Evolutionary conservation across 768 basidiomycete species (phyloP), one percentile per base, ranked within the genome.

Genomic region (Lactarius sp.): DNA sequence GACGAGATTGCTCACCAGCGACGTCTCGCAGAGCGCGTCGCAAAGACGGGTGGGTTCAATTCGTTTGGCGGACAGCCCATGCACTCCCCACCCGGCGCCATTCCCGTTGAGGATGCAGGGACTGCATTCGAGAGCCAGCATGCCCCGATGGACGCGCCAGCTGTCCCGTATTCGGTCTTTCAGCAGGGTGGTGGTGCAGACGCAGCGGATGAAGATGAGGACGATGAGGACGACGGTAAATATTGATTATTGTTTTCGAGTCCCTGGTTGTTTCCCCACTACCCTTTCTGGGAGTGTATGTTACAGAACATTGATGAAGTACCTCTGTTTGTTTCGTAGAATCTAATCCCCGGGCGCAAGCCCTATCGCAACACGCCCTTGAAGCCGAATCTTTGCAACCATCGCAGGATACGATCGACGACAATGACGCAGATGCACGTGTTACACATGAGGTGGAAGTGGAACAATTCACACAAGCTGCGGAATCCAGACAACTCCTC

Each of bases 1-100:
- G 83, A 82, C 18, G 84, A 85, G 65, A 81, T 76, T 64, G 75
- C 79, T 2, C 80, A 83, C 41, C 79, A 80, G 47, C 80, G 78
- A 64, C 83, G 82, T 56, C 80, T 89, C 22, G 82, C 86, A 27
- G 86, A 84, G 63, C 77, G 75, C 22, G 70, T 84, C 42, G 83
- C 85, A 7, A 82, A 83, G 73, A 84, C 84, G 76, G 88, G 87
- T 16, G 80, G 82, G 66, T 75, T 80, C 75, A 77, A 86, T 68
- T 83, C 86, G 3, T 79, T 86, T 58, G 74, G 77, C 8, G 57
- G 46, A 34, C 56, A 59, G 22, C 37, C 22, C 20, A 6, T 27
- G 50, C 31, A 73, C 76, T 14, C 77, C 70, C 34, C 73, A 76
- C 31, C 71, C 68, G 57, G 33, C 33, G 18, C 2, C 39, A 2